Conservation (phyloP, 1,284 basidiomycete genomes). For the Rhodotorula sp. region DNA sequence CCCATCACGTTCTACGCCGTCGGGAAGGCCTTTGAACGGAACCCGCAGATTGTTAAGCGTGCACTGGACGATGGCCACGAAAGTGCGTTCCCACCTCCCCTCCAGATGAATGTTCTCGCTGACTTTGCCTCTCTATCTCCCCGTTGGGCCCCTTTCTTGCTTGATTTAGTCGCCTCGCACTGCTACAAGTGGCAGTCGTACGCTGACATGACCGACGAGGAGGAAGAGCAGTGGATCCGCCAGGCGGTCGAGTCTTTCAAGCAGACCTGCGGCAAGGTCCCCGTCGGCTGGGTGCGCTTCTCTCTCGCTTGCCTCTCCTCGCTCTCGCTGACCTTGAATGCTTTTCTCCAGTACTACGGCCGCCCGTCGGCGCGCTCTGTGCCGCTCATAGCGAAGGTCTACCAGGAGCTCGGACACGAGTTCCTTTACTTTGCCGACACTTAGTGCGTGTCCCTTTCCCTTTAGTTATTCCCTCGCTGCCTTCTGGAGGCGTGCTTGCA, state of each 20-base stretch:
- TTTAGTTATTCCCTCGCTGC: too few species aligned
- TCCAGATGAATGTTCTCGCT: too few species aligned
- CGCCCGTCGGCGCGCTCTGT: conserved; percentile 46
- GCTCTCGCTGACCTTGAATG: too few species aligned
- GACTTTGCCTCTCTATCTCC: background rate
- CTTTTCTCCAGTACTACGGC: conserved; percentile 38
- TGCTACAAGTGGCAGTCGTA: conserved; percentile 43
- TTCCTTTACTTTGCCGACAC: conserved; percentile 45
- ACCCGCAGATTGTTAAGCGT: conserved; percentile 38
- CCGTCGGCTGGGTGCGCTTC: conserved; percentile 43
- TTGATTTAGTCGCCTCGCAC: conserved; percentile 45
- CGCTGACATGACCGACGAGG: conserved; percentile 29
- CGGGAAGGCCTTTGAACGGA: conserved; percentile 46
- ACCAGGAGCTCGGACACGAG: conserved; percentile 49
- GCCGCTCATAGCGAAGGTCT: conserved; percentile 48
- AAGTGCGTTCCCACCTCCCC: conserved; percentile 6
- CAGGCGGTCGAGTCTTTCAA: conserved; percentile 46
- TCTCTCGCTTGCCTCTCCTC: background rate
- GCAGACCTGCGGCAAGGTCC: conserved; percentile 40
- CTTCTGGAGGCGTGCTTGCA: too few species aligned
- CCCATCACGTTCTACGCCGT: conserved; percentile 49
- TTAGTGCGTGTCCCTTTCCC: background rate
- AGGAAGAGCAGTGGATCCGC: conserved; percentile 47
- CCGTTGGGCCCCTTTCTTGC: background rate
- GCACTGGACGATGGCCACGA: background rate